phyloP scores from a whole-genome alignment of 371 early-diverging fungal genomes.

The Lichtheimia corymbifera region DNA sequence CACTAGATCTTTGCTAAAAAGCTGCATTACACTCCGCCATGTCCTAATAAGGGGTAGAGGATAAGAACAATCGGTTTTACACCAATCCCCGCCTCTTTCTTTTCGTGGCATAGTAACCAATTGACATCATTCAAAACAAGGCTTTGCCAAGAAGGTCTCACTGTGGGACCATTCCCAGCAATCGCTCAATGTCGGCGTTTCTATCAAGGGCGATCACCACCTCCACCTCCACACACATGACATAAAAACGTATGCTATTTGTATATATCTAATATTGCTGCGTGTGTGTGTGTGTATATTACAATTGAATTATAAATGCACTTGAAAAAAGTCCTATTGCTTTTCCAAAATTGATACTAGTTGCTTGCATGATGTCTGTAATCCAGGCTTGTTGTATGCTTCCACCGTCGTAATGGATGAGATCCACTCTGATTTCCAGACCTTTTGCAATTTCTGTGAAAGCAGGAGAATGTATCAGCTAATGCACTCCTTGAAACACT shows the following conservation, averaged over 20 bases:
- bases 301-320: constrained; percentile 1
- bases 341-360: constrained; percentile 1
- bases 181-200: too few relatives aligned
- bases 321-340: background rate
- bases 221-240: background rate
- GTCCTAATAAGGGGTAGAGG: too few relatives aligned
- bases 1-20: too few relatives aligned
- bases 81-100: too few relatives aligned
- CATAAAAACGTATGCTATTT: background rate
- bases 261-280: background rate
- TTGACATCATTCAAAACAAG: too few relatives aligned
- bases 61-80: too few relatives aligned
- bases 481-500: constrained; percentile 3
- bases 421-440: constrained; percentile 30
- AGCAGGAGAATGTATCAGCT: background rate
- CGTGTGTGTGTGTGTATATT: background rate
- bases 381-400: constrained; percentile 26
- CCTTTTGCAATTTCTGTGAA: constrained; percentile 16
- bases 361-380: constrained; percentile 9
- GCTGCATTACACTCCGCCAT: too few relatives aligned
- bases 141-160: too few relatives aligned
- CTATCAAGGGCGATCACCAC: too few relatives aligned
- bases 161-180: too few relatives aligned
- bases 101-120: too few relatives aligned
- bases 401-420: constrained; percentile 18